phyloP scores from a whole-genome alignment of 306 rosid species.

The Boehmeria nivea region DNA sequence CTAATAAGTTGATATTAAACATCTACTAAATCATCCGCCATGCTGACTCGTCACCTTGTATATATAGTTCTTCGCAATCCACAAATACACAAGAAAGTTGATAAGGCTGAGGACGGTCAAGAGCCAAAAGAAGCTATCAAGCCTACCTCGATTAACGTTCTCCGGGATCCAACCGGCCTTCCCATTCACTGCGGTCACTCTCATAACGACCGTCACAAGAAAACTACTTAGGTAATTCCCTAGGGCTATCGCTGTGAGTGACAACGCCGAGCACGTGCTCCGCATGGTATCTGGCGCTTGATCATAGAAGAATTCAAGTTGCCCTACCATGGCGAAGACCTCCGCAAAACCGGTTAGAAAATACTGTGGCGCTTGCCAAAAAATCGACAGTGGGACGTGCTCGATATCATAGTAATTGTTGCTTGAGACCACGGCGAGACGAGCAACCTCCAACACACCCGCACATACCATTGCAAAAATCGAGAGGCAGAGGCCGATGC shows the following conservation, averaged over 20 bases:
- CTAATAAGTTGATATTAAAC: too few species aligned
- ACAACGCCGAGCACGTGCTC: slow-evolving; percentile 7
- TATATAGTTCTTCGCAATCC: too few species aligned
- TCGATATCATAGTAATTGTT: slow-evolving; percentile 28
- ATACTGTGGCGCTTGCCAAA: slow-evolving; percentile 59
- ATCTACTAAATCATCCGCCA: too few species aligned
- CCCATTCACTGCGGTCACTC: slow-evolving; percentile 52
- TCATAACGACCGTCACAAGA: too few species aligned
- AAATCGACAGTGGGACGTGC: too few species aligned
- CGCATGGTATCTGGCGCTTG: slow-evolving; percentile 59
- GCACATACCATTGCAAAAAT: slow-evolving; percentile 60
- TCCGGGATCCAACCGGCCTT: slow-evolving; percentile 51
- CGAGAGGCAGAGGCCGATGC: slow-evolving; percentile 49
- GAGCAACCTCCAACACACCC: too few species aligned
- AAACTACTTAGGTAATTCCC: slow-evolving; percentile 60
- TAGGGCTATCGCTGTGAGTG: slow-evolving; percentile 54
- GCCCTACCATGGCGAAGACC: slow-evolving; percentile 58
- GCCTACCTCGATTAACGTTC: slow-evolving; percentile 46
- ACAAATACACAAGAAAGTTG: slow-evolving; percentile 52
- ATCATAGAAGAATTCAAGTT: slow-evolving; percentile 53
- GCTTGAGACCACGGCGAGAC: slow-evolving; percentile 29
- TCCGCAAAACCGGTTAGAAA: slow-evolving; percentile 53
- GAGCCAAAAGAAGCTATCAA: slow-evolving; percentile 58
- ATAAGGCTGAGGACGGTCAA: slow-evolving; percentile 49
- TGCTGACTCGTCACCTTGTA: too few species aligned